Base-by-base conservation (phyloP, 2,329 filamentous ascomycete genomes). In the Coniochaeta hoffmannii region DNA sequence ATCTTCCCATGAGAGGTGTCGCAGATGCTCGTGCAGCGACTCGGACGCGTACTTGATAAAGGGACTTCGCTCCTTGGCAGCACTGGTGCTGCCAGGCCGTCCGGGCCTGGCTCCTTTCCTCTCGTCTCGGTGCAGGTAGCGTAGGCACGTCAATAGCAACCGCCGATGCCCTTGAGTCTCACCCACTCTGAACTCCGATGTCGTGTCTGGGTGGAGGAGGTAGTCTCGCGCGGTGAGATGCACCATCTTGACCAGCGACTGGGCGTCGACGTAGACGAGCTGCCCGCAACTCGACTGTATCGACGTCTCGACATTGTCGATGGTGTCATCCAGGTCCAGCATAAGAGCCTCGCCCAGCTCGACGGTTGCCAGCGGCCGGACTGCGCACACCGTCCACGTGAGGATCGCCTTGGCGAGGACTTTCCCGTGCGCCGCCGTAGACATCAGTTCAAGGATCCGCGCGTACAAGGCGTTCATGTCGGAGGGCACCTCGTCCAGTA, bases 161-260 rank as follows among this genome's bases (percentile, higher is more conserved):
- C n/a, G n/a, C n/a, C n/a, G n/a, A n/a, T n/a, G n/a, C n/a, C n/a
- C n/a, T n/a, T n/a, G n/a, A n/a, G n/a, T n/a, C n/a, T n/a, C n/a
- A n/a, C n/a, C n/a, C n/a, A n/a, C n/a, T n/a, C n/a, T n/a, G 53
- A 68, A 68, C 5, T 65, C 65, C 0, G 65, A 64, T 0, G 50
- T 17, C 1, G 56, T 17, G 0, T 44, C 35, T 2, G 56, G 34
- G 3, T 49, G 53, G 0, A 58, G 64, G 1, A 70, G 51, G 30
- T 64, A 69, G 4, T 69, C 66, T 12, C 61, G 55, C 4, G 64
- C 65, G 1, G 66, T 70, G 11, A 58, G 38, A 50, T 69, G 68
- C 1, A 67, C 38, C 2, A 68, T 62, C 9, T 65, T 65, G 1
- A 68, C 57, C 11, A 57, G 63, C 1, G 54, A 50, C 1, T 61